Conservation (phyloP, 176 grass and related monocot species). For the Oryza glaberrima region DNA sequence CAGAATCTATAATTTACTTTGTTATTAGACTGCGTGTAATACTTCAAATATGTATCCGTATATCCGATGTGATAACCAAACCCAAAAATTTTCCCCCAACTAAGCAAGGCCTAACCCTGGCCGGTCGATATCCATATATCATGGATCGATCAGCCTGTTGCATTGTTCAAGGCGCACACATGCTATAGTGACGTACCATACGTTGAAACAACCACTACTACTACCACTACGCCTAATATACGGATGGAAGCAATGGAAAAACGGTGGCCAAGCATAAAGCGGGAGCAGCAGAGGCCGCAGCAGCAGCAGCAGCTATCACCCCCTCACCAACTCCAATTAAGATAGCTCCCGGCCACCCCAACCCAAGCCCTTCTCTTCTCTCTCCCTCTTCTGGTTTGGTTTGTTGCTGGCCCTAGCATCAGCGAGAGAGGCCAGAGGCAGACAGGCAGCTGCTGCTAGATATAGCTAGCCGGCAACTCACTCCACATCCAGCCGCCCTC, state of each 20-base stretch:
- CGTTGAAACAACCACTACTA: conserved; percentile 11
- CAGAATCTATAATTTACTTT: too few species aligned
- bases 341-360: conserved; percentile 21
- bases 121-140: too few species aligned
- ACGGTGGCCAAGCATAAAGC: conserved; percentile 31
- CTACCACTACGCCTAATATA: conserved; percentile 10
- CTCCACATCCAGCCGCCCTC: conserved; percentile 3
- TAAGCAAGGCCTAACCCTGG: neutral
- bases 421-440: neutral
- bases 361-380: neutral
- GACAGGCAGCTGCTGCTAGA: conserved; percentile 5
- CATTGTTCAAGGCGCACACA: conserved; percentile 48
- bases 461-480: conserved; percentile 21
- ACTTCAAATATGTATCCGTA: too few species aligned
- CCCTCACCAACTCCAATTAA: conserved; percentile 69
- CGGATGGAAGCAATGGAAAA: conserved; percentile 40
- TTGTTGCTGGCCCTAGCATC: neutral
- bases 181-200: conserved; percentile 46
- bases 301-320: conserved; percentile 37
- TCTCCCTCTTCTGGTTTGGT: neutral
- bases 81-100: too few species aligned
- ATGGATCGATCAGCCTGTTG: too few species aligned
- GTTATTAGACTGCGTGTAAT: too few species aligned
- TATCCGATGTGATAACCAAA: too few species aligned
- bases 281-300: conserved; percentile 1